Evolutionary conservation across 768 basidiomycete species (phyloP).

Genomic region (Lyophyllum atratum): DNA sequence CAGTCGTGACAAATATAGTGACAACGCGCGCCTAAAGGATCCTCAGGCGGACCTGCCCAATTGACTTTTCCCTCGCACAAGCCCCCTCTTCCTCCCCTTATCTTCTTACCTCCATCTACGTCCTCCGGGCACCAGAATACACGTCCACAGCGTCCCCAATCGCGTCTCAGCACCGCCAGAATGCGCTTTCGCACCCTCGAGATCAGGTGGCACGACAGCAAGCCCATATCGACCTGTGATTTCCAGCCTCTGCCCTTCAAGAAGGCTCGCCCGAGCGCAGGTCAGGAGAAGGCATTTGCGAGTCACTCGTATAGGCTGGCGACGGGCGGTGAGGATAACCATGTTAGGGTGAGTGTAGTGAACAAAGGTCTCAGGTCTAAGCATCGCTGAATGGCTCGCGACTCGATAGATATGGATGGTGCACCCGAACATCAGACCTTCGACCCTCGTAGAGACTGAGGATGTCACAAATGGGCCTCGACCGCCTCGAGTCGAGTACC

Average conservation of each 20-base stretch:
- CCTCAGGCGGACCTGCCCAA: neutral
- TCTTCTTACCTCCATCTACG: neutral
- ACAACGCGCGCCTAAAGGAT: conserved; percentile 3
- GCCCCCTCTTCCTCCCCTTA: neutral
- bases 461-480: conserved; percentile 34
- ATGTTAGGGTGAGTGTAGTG: conserved; percentile 79
- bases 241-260: conserved; percentile 87
- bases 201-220: conserved; percentile 95
- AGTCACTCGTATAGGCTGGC: conserved; percentile 87
- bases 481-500: conserved; percentile 90
- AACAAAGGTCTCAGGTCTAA: conserved; percentile 10
- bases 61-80: neutral
- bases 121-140: neutral
- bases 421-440: conserved; percentile 83
- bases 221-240: conserved; percentile 95
- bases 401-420: conserved; percentile 86
- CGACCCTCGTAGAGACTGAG: conserved; percentile 49
- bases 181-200: conserved; percentile 92
- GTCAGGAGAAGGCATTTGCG: conserved; percentile 56
- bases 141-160: neutral
- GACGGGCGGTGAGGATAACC: conserved; percentile 95
- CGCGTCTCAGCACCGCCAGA: conserved; percentile 16
- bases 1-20: conserved; percentile 5
- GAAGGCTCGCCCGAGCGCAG: conserved; percentile 67
- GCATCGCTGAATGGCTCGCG: conserved; percentile 11